Conservation (phyloP, 179 eudicot species). For the Beta macrorhiza region DNA sequence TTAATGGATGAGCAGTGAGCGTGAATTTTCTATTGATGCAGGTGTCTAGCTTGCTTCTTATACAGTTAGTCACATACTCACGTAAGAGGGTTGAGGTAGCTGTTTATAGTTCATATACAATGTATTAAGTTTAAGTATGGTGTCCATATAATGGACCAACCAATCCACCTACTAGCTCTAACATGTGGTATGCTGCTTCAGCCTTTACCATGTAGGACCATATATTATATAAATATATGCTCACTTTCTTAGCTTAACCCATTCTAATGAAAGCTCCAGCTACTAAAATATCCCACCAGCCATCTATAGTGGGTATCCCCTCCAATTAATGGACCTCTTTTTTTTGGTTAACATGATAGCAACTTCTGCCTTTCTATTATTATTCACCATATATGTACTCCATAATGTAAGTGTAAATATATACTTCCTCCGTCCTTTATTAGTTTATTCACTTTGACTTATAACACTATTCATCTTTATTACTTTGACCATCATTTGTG, state of each 20-base stretch:
- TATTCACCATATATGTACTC: conserved; percentile 5
- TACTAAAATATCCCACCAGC: conserved; percentile 21
- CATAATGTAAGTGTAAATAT: no score
- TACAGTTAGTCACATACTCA: no score
- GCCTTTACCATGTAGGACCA: conserved; percentile 48
- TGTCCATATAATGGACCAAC: conserved; percentile 30
- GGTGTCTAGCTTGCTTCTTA: no score
- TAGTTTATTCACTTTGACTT: no score
- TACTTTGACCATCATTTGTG: no score
- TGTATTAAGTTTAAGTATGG: conserved; percentile 13
- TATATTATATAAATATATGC: neutral
- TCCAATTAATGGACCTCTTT: conserved; percentile 13
- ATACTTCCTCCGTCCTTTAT: no score
- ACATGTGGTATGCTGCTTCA: conserved; percentile 55
- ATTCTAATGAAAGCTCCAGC: conserved; percentile 21
- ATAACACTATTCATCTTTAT: no score
- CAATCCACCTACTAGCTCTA: conserved; percentile 27
- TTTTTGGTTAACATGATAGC: conserved; percentile 15
- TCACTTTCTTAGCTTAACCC: conserved; percentile 18
- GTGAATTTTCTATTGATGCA: no score
- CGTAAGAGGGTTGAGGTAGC: neutral
- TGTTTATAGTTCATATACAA: conserved; percentile 26
- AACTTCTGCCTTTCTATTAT: conserved; percentile 10
- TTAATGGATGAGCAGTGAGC: no score
- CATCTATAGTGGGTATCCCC: conserved; percentile 18